Evolutionary conservation across 257 asterid genomes (phyloP).

Genomic region (Ehretia macrophylla): DNA sequence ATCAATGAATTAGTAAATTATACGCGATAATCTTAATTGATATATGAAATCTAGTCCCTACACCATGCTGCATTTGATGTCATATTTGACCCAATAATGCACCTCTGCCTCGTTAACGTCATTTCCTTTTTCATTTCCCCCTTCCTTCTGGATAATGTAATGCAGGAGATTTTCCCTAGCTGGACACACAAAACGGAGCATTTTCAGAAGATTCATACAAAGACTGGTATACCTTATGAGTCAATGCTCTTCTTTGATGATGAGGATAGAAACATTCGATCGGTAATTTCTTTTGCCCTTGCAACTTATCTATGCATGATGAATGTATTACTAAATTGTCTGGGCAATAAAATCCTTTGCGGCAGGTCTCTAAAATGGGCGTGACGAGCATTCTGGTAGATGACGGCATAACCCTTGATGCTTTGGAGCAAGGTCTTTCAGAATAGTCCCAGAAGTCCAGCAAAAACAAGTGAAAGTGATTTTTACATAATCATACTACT

Average conservation of each 20-base stretch:
- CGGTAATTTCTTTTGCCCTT: constrained; percentile 3
- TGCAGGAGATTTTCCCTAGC: constrained; percentile 37
- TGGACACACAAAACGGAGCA: constrained; percentile 36
- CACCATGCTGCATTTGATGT: no score
- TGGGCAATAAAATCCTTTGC: background rate
- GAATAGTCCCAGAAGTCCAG: constrained; percentile 23
- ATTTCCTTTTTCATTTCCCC: background rate
- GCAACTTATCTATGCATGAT: background rate
- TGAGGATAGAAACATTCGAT: constrained; percentile 27
- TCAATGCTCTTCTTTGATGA: constrained; percentile 38
- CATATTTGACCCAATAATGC: no score
- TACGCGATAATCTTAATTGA: no score
- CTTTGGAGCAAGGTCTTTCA: constrained; percentile 29
- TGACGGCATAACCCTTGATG: constrained; percentile 26
- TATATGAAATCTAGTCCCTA: no score
- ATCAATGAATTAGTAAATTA: no score
- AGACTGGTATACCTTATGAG: constrained; percentile 26
- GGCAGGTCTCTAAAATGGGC: constrained; percentile 35
- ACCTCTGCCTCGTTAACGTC: background rate
- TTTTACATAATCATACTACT: background rate
- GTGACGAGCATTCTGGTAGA: constrained; percentile 29
- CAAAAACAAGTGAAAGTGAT: constrained; percentile 6
- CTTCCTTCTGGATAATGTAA: background rate
- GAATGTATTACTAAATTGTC: background rate
- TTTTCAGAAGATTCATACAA: constrained; percentile 26